Evolutionary conservation across 2,329 filamentous ascomycete genomes (phyloP).

Genomic region (Ophiocordyceps camponoti-leonardi): DNA sequence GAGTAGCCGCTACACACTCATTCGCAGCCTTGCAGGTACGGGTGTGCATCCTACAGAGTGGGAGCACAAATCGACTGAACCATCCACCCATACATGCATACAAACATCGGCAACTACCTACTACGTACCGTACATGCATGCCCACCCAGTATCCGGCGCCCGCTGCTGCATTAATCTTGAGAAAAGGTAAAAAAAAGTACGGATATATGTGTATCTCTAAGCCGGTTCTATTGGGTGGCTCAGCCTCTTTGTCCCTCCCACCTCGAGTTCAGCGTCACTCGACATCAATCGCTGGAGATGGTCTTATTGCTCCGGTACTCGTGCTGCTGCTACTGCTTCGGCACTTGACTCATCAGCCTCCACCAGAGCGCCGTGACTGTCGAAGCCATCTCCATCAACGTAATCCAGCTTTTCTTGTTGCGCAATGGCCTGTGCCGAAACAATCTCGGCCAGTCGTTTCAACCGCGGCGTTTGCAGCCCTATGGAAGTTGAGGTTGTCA

Average conservation of each 20-base stretch:
- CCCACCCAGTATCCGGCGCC: neutral
- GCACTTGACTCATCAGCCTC: constrained; percentile 30
- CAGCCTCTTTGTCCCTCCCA: neutral
- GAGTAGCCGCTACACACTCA: too few relatives aligned
- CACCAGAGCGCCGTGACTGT: constrained; percentile 30
- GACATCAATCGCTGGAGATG: neutral
- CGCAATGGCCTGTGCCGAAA: constrained; percentile 87
- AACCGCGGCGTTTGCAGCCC: constrained; percentile 91
- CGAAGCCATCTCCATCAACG: constrained; percentile 24
- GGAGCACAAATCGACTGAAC: too few relatives aligned
- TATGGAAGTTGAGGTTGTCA: constrained; percentile 14
- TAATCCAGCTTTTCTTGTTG: constrained; percentile 77
- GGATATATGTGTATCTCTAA: too few relatives aligned
- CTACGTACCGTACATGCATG: too few relatives aligned
- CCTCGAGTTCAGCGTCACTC: neutral
- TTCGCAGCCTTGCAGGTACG: too few relatives aligned
- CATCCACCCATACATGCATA: too few relatives aligned
- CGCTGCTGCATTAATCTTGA: neutral
- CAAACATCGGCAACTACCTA: too few relatives aligned
- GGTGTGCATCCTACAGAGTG: too few relatives aligned
- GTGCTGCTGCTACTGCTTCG: constrained; percentile 1
- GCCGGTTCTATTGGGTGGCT: neutral
- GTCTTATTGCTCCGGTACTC: neutral
- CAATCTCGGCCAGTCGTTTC: constrained; percentile 95
- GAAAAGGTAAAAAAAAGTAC: neutral